Conservation (phyloP, 768 basidiomycete species). For the Russula emetica region DNA sequence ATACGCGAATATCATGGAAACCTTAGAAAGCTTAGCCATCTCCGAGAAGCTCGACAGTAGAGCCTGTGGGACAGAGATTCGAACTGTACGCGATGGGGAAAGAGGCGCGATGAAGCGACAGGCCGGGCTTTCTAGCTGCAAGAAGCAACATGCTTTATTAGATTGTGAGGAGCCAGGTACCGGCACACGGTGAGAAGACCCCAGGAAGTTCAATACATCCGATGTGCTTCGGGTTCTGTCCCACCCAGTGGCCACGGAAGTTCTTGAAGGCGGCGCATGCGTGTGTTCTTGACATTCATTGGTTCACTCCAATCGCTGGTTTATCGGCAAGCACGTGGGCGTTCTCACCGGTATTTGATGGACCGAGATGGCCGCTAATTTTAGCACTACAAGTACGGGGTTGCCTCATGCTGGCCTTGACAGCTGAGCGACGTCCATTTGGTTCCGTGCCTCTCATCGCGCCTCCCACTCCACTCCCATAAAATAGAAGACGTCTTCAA, state of each 20-base stretch:
- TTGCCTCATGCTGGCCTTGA: conserved; percentile 10
- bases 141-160: conserved; percentile 10
- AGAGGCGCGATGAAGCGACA: conserved; percentile 3
- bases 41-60: not conserved
- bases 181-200: not conserved
- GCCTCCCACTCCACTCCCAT: not conserved
- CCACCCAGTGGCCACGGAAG: not conserved
- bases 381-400: not conserved
- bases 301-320: not conserved
- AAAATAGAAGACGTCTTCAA: not conserved
- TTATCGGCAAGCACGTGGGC: conserved; percentile 15
- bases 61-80: not conserved
- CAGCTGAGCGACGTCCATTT: conserved; percentile 10
- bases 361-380: not conserved
- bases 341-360: not conserved
- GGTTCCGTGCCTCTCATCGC: not conserved
- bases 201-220: not conserved
- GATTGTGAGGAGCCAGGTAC: not conserved
- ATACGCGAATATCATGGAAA: conserved; percentile 84
- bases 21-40: conserved; percentile 40
- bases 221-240: not conserved
- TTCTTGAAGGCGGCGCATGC: conserved; percentile 5
- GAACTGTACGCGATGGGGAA: not conserved
- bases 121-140: not conserved
- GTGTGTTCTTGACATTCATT: conserved; percentile 20